Base-by-base conservation (phyloP, 768 basidiomycete genomes). In the Phallus indusiatus region DNA sequence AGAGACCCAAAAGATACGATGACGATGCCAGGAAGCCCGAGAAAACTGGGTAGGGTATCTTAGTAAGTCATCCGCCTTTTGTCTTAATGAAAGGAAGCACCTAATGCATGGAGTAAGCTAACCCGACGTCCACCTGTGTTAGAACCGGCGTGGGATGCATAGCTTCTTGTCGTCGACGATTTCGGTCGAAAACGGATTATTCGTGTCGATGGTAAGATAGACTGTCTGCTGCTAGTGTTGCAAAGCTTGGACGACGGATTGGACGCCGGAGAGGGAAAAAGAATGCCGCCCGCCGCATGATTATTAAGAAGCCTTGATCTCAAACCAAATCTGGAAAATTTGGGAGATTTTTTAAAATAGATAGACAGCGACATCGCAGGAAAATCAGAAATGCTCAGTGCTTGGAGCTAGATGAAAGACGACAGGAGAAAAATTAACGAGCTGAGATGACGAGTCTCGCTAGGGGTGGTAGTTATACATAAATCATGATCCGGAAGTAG, bases 1-100 rank as follows among this genome's bases (percentile, higher is more conserved):
- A 71, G 5, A 86, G 77, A 9, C 90, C 90, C 1, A 73, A 42
- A 10, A 74, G 69, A 65, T 82, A 82, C 11, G 75, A 65, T 0
- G 70, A 62, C n/a, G 61, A 18, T 14, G 42, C 42, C 12, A 42
- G 42, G 42, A 42, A 42, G 12, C 14, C n/a, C n/a, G 42, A 42
- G n/a, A 42, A 42, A 10, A 42, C 42, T 42, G 9, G n/a, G 12
- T 5, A 11, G 14, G n/a, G n/a, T 4, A n/a, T 3, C 12, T 42
- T 14, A 42, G 12, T 42, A 14, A 42, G 12, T 42, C 2, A 42
- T 12, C 2, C 14, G 2, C 9, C 2, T 42, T 42, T 42, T 14
- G n/a, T n/a, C 42, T 4, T 4, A 42, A 2, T 17, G 34, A 22
- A 14, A 24, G 37, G 8, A 28, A 47, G 14, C 24, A 59, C 57